Evolutionary conservation across 2,329 filamentous ascomycete genomes (phyloP).

Genomic region (Aspergillus flavus): DNA sequence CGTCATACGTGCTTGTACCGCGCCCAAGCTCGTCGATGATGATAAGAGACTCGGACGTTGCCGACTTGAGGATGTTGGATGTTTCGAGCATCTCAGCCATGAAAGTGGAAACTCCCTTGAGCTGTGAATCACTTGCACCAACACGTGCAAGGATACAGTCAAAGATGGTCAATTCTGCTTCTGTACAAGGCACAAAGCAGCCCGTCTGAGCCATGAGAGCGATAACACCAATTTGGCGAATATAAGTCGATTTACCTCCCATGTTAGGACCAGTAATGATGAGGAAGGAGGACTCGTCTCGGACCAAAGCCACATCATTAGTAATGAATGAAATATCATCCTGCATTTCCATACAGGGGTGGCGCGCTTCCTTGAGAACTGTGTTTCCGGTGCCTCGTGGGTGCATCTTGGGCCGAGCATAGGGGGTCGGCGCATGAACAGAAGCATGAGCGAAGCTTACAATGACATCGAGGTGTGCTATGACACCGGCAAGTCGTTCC

Average conservation of each 20-base stretch:
- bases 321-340: slow-evolving; percentile 99
- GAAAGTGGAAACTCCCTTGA: slow-evolving; percentile 97
- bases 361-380: slow-evolving; percentile 85
- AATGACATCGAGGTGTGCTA: slow-evolving; percentile 94
- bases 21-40: slow-evolving; percentile 98
- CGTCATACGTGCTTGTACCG: slow-evolving; percentile 96
- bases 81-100: slow-evolving; percentile 99
- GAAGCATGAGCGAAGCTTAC: slow-evolving; percentile 91
- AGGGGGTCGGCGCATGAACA: slow-evolving; percentile 87
- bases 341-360: slow-evolving; percentile 98
- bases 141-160: slow-evolving; percentile 96
- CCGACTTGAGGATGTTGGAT: slow-evolving; percentile 95
- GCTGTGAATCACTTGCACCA: slow-evolving; percentile 91
- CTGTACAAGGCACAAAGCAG: slow-evolving; percentile 89
- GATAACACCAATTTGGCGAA: slow-evolving; percentile 94
- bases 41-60: slow-evolving; percentile 91
- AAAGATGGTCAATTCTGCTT: slow-evolving; percentile 92
- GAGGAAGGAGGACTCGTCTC: slow-evolving; percentile 81
- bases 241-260: slow-evolving; percentile 98
- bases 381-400: slow-evolving; percentile 85
- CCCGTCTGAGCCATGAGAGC: slow-evolving; percentile 96
- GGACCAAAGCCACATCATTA: slow-evolving; percentile 83
- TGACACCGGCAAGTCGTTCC: slow-evolving; percentile 81
- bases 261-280: slow-evolving; percentile 99
- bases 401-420: slow-evolving; percentile 89